Percentiles rank a stretch among this genome's conserved stretches.
Evolutionary conservation across 345 rosid genomes (phyloP).

Genomic region (Citropsis articulata): DNA sequence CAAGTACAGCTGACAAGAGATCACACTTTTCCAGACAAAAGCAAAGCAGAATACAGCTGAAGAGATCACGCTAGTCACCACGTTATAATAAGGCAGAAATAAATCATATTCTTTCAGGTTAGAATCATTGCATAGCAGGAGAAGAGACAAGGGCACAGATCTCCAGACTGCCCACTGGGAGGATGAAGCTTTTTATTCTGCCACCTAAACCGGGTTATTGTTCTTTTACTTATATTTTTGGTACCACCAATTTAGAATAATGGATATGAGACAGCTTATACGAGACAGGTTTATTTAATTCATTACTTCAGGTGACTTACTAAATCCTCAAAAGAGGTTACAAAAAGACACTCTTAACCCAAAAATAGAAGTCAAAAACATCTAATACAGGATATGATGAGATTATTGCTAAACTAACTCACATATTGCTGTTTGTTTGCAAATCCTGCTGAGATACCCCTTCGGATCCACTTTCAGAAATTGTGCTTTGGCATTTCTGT

Average conservation of each 20-base stretch:
- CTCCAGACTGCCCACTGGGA: neutral
- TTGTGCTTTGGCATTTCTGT: constrained; percentile 91
- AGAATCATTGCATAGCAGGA: neutral
- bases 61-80: neutral
- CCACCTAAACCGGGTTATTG: neutral
- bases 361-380: neutral
- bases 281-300: neutral
- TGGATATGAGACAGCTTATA: neutral
- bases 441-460: constrained; percentile 87
- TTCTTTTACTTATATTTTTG: neutral
- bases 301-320: neutral
- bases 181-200: too few relatives aligned
- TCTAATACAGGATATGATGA: neutral
- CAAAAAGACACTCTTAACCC: neutral
- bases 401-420: constrained; percentile 25
- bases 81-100: neutral
- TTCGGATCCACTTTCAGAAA: constrained; percentile 85
- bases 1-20: neutral
- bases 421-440: constrained; percentile 94
- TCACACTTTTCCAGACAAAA: neutral
- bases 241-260: neutral
- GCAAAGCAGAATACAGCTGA: neutral
- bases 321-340: neutral
- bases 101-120: neutral
- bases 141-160: neutral